Conservation (phyloP, 1,284 basidiomycete genomes). For the Phellopilus nigrolimitatus region DNA sequence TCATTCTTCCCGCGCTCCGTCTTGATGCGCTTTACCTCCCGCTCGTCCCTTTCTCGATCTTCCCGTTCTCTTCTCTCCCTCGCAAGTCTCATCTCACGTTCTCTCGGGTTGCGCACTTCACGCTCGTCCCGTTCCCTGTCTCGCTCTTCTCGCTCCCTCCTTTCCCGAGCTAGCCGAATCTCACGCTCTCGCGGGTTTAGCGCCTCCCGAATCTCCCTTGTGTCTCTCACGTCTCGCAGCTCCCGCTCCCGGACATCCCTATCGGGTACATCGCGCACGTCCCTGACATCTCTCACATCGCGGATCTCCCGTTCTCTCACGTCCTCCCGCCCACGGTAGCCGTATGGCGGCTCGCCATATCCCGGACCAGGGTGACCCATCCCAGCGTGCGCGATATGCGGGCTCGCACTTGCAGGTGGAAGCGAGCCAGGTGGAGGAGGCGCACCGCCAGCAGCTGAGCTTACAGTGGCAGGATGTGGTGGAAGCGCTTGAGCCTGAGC, state of each 20-base stretch:
- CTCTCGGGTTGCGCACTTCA: conserved; percentile 27
- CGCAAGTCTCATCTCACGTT: conserved; percentile 28
- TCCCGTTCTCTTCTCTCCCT: conserved; percentile 31
- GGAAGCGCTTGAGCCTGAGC: conserved; percentile 18
- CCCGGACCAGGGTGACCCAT: conserved; percentile 16
- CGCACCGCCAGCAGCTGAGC: conserved; percentile 23
- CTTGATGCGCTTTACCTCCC: conserved; percentile 33
- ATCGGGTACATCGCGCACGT: conserved; percentile 23
- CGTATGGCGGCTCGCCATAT: conserved; percentile 23
- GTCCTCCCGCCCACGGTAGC: conserved; percentile 25
- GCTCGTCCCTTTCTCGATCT: conserved; percentile 33
- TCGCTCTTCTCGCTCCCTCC: conserved; percentile 6
- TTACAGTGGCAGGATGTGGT: conserved; percentile 19
- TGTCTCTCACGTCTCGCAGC: not conserved
- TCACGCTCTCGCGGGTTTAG: conserved; percentile 10
- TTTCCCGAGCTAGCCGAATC: conserved; percentile 7
- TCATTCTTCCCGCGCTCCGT: conserved; percentile 39
- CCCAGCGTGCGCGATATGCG: conserved; percentile 14
- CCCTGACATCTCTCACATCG: conserved; percentile 16
- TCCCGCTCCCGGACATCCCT: conserved; percentile 24
- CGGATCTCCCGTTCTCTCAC: conserved; percentile 14
- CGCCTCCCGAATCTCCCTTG: conserved; percentile 3
- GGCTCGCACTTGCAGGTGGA: conserved; percentile 24
- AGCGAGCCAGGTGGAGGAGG: conserved; percentile 24
- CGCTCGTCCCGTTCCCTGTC: conserved; percentile 22